phyloP scores from a whole-genome alignment of 2,329 filamentous ascomycete genomes.

The Canariomyces notabilis region DNA sequence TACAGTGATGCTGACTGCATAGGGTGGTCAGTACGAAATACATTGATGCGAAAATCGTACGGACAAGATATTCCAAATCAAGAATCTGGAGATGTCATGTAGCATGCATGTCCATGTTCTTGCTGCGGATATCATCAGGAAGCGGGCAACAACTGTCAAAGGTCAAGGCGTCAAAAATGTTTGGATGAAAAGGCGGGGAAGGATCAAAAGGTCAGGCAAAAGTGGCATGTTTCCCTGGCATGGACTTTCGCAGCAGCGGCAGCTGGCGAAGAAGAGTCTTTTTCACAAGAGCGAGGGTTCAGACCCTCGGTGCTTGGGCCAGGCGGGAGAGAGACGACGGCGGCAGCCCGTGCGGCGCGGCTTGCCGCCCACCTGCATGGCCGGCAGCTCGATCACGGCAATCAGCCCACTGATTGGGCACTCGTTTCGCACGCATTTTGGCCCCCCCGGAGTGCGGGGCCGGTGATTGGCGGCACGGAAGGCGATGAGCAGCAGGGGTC shows the following conservation, averaged over 20 bases:
- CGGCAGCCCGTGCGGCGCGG: conserved; percentile 22
- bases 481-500: conserved; percentile 18
- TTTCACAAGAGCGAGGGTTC: not conserved
- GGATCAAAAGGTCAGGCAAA: not conserved
- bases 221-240: not conserved
- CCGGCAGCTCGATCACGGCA: conserved; percentile 26
- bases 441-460: conserved; percentile 11
- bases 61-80: not conserved
- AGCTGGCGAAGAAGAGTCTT: not conserved
- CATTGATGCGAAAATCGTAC: not conserved
- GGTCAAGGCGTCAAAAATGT: not conserved
- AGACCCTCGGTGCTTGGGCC: conserved; percentile 3
- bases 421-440: conserved; percentile 8
- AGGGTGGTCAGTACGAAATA: not conserved
- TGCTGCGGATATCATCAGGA: not conserved
- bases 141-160: not conserved
- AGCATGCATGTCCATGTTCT: not conserved
- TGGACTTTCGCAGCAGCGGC: not conserved
- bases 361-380: conserved; percentile 27
- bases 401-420: conserved; percentile 22
- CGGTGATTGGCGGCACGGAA: conserved; percentile 23
- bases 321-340: conserved; percentile 6
- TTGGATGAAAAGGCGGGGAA: not conserved
- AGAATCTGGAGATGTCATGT: not conserved
- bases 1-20: conserved; percentile 6